Evolutionary conservation across 805 yeast genomes (phyloP), one percentile per base, ranked within the genome.

Genomic region (Kuraishia borneana): DNA sequence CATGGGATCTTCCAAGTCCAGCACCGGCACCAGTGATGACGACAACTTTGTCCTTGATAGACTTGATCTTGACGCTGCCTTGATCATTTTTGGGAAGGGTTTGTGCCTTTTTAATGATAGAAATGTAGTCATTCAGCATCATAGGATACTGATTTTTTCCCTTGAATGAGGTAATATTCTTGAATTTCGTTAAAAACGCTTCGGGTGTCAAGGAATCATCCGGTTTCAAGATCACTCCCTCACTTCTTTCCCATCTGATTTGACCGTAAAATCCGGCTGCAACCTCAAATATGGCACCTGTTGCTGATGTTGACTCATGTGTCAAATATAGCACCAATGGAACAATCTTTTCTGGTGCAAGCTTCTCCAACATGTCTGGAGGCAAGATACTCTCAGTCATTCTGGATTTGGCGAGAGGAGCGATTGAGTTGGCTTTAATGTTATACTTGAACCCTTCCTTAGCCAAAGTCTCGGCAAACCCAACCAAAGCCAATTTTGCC

Each of bases 231-330:
- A 78, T 64, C 39, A 73, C 83, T 45, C 97, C 98, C 13, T 82
- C 73, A 20, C 89, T 76, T 54, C 97, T 75, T 60, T 89, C 89
- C 96, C 96, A 89, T 51, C 96, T 74, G 40, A 89, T 79, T 59
- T 85, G 94, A 27, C 87, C 84, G 56, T 70, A 84, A 54, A 79
- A 82, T 1, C 97, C 97, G 29, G 95, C 97, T 21, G 96, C 98
- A 42, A 83, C 79, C 63, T 89, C 96, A 58, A 72, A 89, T 35
- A 81, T 79, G 29, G 87, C 75, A 42, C 89, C 85, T 30, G 78
- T 71, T 17, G 81, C 72, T 31, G 65, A 60, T 20, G 71, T 60
- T 32, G 66, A 54, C 32, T 79, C 83, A 50, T 83, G 89, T 2
- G 85, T 63, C 43, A 89, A 66, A 54, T 72, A 85, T 31, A 85